These are phyloP conservation scores for Collybiopsis confluens DNA, from an alignment of 768 basidiomycete genomes.

Conservation along the genomic window DNA sequence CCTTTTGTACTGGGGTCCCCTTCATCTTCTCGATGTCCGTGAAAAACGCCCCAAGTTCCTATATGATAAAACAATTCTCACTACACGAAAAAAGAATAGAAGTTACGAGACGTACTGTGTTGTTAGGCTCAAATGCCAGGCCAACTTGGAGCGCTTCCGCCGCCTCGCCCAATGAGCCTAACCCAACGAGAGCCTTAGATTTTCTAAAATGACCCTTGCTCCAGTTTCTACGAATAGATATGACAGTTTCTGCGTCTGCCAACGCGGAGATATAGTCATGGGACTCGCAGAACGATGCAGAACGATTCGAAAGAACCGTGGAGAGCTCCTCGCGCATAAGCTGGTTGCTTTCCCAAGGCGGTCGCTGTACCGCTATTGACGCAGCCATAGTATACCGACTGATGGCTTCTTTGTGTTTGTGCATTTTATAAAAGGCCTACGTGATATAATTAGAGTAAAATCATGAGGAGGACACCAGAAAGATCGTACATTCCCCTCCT, in stretches of 20 bases:
- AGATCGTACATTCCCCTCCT: slow-evolving; percentile 84
- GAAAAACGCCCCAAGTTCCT: slow-evolving; percentile 4
- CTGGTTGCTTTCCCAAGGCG: slow-evolving; percentile 85
- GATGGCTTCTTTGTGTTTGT: slow-evolving; percentile 68
- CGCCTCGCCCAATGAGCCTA: slow-evolving; percentile 69
- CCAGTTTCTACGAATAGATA: slow-evolving; percentile 82
- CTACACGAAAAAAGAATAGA: not conserved
- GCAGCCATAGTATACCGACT: slow-evolving; percentile 77
- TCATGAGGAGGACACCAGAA: slow-evolving; percentile 13
- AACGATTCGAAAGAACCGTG: slow-evolving; percentile 86
- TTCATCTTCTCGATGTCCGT: slow-evolving; percentile 2
- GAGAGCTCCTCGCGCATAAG: slow-evolving; percentile 88
- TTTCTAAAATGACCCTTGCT: slow-evolving; percentile 95
- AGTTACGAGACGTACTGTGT: slow-evolving; percentile 27
- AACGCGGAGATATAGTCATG: slow-evolving; percentile 75
- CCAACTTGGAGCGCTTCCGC: slow-evolving; percentile 80
- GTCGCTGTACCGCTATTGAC: slow-evolving; percentile 70
- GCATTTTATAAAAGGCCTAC: slow-evolving; percentile 74
- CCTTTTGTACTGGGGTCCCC: not conserved
- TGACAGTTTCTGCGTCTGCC: slow-evolving; percentile 89
- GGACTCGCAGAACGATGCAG: slow-evolving; percentile 77
- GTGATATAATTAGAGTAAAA: not conserved
- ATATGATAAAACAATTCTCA: not conserved
- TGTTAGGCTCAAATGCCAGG: slow-evolving; percentile 71
- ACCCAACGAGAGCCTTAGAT: slow-evolving; percentile 79